These are phyloP conservation scores for Aspergillus nanangensis DNA, from an alignment of 495 filamentous ascomycete genomes.

Conservation along the genomic window DNA sequence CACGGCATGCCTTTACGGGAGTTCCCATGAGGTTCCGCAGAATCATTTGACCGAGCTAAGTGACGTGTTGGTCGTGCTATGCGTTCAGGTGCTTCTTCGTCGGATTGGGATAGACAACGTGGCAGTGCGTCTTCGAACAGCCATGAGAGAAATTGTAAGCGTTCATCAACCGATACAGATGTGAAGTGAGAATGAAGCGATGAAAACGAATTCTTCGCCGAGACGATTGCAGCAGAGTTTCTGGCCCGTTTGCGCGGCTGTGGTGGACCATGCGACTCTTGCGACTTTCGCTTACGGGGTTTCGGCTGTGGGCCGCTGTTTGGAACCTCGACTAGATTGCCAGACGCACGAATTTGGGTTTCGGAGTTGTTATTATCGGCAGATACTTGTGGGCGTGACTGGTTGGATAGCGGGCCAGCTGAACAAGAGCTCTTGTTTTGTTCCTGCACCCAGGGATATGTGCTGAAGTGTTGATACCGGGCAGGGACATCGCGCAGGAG, in stretches of 20 bases:
- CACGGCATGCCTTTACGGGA: constrained; percentile 15
- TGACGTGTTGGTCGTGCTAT: constrained; percentile 4
- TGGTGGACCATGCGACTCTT: constrained; percentile 2
- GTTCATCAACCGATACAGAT: constrained; percentile 9
- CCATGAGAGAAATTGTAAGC: constrained; percentile 19
- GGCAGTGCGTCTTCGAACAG: constrained; percentile 18
- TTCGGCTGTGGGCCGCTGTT: background rate
- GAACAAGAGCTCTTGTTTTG: background rate
- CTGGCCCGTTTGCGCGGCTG: constrained; percentile 6
- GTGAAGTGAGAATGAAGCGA: constrained; percentile 15
- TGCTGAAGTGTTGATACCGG: constrained; percentile 2
- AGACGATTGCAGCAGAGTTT: background rate
- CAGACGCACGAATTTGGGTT: background rate
- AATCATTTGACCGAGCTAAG: background rate
- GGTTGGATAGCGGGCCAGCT: background rate
- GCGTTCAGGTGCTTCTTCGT: constrained; percentile 9
- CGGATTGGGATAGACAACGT: constrained; percentile 8
- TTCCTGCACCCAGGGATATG: background rate
- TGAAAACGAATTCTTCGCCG: constrained; percentile 8
- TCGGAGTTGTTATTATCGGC: background rate
- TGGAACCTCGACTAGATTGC: background rate
- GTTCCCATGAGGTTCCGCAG: constrained; percentile 2
- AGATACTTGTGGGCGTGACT: background rate
- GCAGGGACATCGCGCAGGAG: constrained; percentile 7
- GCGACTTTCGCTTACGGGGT: constrained; percentile 9